Evolutionary conservation across 805 yeast genomes (phyloP).

Genomic region (Candida yuanshanica): DNA sequence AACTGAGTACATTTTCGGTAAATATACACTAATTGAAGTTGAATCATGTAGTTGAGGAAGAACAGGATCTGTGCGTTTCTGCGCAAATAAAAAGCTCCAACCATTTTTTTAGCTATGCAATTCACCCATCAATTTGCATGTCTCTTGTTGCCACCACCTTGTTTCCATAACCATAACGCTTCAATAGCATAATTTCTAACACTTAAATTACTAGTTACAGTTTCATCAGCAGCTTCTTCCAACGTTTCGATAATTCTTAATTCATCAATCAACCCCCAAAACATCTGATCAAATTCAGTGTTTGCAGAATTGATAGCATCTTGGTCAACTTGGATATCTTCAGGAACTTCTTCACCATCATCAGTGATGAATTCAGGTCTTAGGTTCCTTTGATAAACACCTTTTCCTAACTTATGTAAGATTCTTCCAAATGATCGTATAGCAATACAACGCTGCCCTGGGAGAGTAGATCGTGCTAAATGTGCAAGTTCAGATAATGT

Average conservation of each 20-base stretch:
- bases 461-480: slow-evolving; percentile 67
- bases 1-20: too few species aligned
- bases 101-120: too few species aligned
- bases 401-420: slow-evolving; percentile 68
- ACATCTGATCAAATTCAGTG: slow-evolving; percentile 33
- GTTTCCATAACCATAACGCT: slow-evolving; percentile 85
- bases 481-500: slow-evolving; percentile 79
- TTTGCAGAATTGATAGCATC: slow-evolving; percentile 27
- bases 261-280: slow-evolving; percentile 69
- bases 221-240: slow-evolving; percentile 63
- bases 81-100: too few species aligned
- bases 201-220: slow-evolving; percentile 56
- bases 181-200: slow-evolving; percentile 82
- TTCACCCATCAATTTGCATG: slow-evolving; percentile 21
- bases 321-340: slow-evolving; percentile 29
- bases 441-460: slow-evolving; percentile 84
- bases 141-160: slow-evolving; percentile 36
- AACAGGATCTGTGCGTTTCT: too few species aligned
- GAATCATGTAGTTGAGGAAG: too few species aligned
- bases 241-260: slow-evolving; percentile 60
- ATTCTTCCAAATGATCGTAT: slow-evolving; percentile 85
- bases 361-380: slow-evolving; percentile 37
- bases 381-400: slow-evolving; percentile 38
- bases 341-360: slow-evolving; percentile 21
- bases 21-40: too few species aligned